Conservation (phyloP, 768 basidiomycete genomes). For the Sutorius australiensis region DNA sequence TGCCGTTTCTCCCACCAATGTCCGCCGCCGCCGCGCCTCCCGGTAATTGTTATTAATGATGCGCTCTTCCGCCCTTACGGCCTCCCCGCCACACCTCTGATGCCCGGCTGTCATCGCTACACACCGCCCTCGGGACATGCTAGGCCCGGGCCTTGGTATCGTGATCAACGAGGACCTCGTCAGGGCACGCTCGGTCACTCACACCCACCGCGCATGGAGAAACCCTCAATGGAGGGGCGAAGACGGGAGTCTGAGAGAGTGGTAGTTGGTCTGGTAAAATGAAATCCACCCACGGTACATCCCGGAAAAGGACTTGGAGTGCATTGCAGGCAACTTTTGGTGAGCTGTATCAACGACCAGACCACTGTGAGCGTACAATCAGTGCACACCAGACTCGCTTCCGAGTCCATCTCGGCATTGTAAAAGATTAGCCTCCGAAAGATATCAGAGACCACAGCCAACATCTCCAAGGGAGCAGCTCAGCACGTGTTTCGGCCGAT, state of each 20-base stretch:
- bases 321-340: neutral
- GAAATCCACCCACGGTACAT: neutral
- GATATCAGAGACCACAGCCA: neutral
- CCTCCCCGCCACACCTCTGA: neutral
- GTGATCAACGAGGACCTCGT: slow-evolving; percentile 58
- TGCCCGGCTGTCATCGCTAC: neutral
- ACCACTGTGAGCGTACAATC: neutral
- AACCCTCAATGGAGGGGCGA: slow-evolving; percentile 50
- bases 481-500: neutral
- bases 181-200: slow-evolving; percentile 21
- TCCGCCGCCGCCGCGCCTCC: neutral
- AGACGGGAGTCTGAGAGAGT: slow-evolving; percentile 53
- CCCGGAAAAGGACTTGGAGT: neutral
- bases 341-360: neutral
- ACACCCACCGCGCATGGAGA: slow-evolving; percentile 17
- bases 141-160: slow-evolving; percentile 59
- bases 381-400: neutral
- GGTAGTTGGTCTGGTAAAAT: slow-evolving; percentile 31
- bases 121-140: slow-evolving; percentile 1
- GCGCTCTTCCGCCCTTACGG: neutral
- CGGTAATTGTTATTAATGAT: neutral
- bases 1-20: neutral
- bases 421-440: neutral
- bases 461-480: neutral
- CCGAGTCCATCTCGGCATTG: neutral